Evolutionary conservation across 2,329 filamentous ascomycete species (phyloP).

Genomic region (Hyphodiscus sp.): DNA sequence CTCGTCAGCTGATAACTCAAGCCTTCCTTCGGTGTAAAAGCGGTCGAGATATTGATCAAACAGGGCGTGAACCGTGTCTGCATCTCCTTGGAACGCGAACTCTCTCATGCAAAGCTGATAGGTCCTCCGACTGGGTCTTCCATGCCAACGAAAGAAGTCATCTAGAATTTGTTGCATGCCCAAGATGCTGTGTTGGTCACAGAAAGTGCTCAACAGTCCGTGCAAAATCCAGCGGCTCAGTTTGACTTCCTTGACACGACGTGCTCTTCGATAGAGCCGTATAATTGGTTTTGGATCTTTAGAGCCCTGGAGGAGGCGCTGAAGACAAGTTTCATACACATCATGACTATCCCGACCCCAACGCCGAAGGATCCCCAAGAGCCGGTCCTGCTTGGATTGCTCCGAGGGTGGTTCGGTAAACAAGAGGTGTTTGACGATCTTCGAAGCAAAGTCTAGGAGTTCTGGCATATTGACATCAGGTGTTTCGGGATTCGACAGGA

Average conservation of each 20-base stretch:
- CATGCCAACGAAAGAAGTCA: constrained; percentile 30
- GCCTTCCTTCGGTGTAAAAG: constrained; percentile 6
- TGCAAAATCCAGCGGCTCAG: constrained; percentile 23
- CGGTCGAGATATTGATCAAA: constrained; percentile 34
- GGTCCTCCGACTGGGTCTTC: constrained; percentile 22
- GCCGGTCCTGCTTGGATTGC: background rate
- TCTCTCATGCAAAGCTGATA: constrained; percentile 32
- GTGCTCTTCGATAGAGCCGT: constrained; percentile 20
- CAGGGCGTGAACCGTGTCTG: constrained; percentile 35
- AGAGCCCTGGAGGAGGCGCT: constrained; percentile 14
- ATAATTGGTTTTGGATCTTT: constrained; percentile 17
- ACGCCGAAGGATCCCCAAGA: constrained; percentile 13
- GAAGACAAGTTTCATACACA: constrained; percentile 16
- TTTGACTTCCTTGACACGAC: constrained; percentile 5
- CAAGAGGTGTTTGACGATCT: constrained; percentile 15
- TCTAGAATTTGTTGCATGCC: constrained; percentile 33
- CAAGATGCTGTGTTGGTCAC: constrained; percentile 24
- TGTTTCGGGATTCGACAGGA: background rate
- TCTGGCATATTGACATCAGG: background rate
- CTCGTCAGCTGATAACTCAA: constrained; percentile 16
- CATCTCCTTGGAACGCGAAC: constrained; percentile 41
- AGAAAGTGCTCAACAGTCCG: constrained; percentile 28
- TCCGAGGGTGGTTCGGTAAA: constrained; percentile 10
- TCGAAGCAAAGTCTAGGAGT: constrained; percentile 14
- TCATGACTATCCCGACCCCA: constrained; percentile 14